Evolutionary conservation across 331 rosid species (phyloP), one percentile per base, ranked within the genome.

Genomic region (Cucumis variabilis): DNA sequence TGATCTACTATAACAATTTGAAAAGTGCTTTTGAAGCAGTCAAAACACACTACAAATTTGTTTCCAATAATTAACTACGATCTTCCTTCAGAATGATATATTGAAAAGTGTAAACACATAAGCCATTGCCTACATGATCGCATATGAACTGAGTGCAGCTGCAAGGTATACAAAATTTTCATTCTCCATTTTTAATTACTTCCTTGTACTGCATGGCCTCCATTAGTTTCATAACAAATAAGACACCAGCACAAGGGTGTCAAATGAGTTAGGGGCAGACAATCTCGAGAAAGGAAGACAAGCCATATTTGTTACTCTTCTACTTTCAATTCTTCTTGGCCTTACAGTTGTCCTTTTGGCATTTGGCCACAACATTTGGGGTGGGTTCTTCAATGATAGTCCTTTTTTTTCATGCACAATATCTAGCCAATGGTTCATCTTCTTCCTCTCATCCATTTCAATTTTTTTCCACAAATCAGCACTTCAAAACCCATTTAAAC

Each of bases 241-340:
- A 78, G 16, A n/a, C n/a, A 55, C 7, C 89, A 97, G 98, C 93
- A 97, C 98, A 87, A 94, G 98, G 90, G 97, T 95, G 33, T 94
- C 98, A 48, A 95, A 94, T 89, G 98, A 97, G 91, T 85, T 97
- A 87, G 99, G 99, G 78, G 99, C 95, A 76, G 95, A 93, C 83
- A 80, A 90, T 30, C 92, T 95, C 0, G 90, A 89, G 63, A 50
- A 58, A 87, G 99, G 98, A 23, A 97, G 92, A 89, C 89, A 89
- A 11, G 98, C 98, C 63, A 95, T 94, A 98, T 67, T 63, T 27
- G 96, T 95, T 24, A 55, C 93, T 79, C 90, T 95, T 72, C 92
- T 89, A 91, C 98, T 97, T 86, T 93, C 97, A 27, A 55, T 93
- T 80, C 84, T 95, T 33, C 95, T 95, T 7, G 91, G 95, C 21